Conservation (phyloP, 2,329 filamentous ascomycete species). For the Penicillium crustosum region DNA sequence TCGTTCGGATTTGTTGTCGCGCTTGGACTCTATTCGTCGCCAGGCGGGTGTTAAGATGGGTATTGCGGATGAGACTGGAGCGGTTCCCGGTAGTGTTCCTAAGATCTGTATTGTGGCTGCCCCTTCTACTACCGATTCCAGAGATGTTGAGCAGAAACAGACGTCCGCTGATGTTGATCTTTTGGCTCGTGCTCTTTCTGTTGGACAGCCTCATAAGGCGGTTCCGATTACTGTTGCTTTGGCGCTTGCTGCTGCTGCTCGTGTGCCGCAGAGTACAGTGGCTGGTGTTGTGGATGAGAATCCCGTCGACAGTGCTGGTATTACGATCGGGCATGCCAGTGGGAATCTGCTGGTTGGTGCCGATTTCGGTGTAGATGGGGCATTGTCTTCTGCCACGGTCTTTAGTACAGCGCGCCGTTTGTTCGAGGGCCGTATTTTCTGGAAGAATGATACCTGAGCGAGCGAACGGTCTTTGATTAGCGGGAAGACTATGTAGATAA, state of each 20-base stretch:
- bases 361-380: conserved; percentile 37
- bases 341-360: conserved; percentile 48
- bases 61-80: conserved; percentile 47
- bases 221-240: conserved; percentile 58
- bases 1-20: conserved; percentile 44
- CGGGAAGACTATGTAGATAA: not conserved
- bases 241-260: conserved; percentile 51
- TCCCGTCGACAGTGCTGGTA: conserved; percentile 35
- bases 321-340: conserved; percentile 49
- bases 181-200: conserved; percentile 53
- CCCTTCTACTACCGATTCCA: conserved; percentile 13
- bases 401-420: conserved; percentile 51
- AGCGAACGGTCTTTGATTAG: not conserved
- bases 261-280: conserved; percentile 44
- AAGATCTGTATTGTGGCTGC: conserved; percentile 60
- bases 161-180: conserved; percentile 43
- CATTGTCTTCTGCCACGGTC: conserved; percentile 43
- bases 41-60: conserved; percentile 63
- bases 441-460: conserved; percentile 28
- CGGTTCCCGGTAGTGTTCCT: conserved; percentile 57
- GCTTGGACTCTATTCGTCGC: conserved; percentile 58
- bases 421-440: conserved; percentile 50
- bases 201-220: conserved; percentile 58
- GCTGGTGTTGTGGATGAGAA: conserved; percentile 31
- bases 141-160: conserved; percentile 14